A percentile compares a stretch with the other conserved stretches of the same genome.
Evolutionary conservation across 495 filamentous ascomycete species (phyloP).

Genomic region (Arthonia radiata): DNA sequence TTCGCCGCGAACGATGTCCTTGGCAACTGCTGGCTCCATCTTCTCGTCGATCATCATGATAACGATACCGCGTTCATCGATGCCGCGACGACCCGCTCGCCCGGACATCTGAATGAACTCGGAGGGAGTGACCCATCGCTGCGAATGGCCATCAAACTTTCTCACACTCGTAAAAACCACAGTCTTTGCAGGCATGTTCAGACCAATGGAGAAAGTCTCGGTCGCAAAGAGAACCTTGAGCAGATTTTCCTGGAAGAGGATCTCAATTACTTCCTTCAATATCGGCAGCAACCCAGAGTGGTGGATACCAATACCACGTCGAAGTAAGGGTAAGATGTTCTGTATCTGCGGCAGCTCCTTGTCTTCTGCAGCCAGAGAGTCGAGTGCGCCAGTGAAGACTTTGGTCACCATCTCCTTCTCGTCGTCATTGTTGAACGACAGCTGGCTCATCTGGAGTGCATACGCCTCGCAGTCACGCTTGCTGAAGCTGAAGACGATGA

Average conservation of each 20-base stretch:
- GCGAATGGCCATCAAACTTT: slow-evolving; percentile 71
- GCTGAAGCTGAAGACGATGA: slow-evolving; percentile 98
- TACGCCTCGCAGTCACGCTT: slow-evolving; percentile 82
- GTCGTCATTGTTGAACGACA: slow-evolving; percentile 93
- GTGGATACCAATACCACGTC: slow-evolving; percentile 87
- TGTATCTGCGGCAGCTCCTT: slow-evolving; percentile 64
- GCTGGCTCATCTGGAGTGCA: slow-evolving; percentile 56
- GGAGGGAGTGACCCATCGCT: slow-evolving; percentile 72
- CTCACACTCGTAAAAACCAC: slow-evolving; percentile 92
- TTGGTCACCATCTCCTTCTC: slow-evolving; percentile 88
- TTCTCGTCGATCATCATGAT: slow-evolving; percentile 98
- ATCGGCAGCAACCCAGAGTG: slow-evolving; percentile 90
- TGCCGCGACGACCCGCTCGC: slow-evolving; percentile 80
- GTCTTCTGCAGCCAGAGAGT: slow-evolving; percentile 76
- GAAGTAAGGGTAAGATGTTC: slow-evolving; percentile 71
- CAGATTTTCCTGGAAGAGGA: slow-evolving; percentile 90
- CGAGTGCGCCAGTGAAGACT: slow-evolving; percentile 78
- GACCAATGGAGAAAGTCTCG: slow-evolving; percentile 92
- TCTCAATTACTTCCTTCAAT: slow-evolving; percentile 95
- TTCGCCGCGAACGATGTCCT: slow-evolving; percentile 82
- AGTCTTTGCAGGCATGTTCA: slow-evolving; percentile 98
- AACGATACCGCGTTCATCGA: slow-evolving; percentile 94
- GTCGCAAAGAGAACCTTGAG: slow-evolving; percentile 97
- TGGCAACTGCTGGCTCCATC: slow-evolving; percentile 84
- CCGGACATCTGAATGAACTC: slow-evolving; percentile 99